Base-by-base conservation (phyloP, 2,329 filamentous ascomycete genomes). In the Penicillium italicum region DNA sequence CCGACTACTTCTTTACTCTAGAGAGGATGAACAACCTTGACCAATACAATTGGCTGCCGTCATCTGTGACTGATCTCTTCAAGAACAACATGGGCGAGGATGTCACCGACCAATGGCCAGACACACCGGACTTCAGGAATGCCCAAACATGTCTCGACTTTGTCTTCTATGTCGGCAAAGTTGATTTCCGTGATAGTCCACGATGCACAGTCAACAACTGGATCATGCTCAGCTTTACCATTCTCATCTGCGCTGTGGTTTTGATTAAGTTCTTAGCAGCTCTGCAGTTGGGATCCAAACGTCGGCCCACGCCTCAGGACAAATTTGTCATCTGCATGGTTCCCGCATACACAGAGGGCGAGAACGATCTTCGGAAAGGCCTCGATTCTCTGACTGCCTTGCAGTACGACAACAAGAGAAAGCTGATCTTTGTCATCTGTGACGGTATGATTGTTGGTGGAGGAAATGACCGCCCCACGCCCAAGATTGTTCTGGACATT, bases 391-490 rank as follows among this genome's bases (percentile, higher is more conserved):
- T 97, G 56, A 97, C 94, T 16, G 91, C 92, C 12, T 82, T 99
- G 16, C 88, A 96, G 64, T 99, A 99, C 66, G 94, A 99, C 68
- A 93, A 99, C 72, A 99, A 99, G 79, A 90, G 94, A 69, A 99
- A 99, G 79, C 82, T 99, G 12, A 80, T 99, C 26, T 85, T 96
- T 62, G 82, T 99, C 59, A 81, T 99, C 61, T 99, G 94, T 69
- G 94, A 99, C 69, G 94, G 94, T 76, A 97, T 99, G 93, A 99
- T 99, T 79, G 95, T 99, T 63, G 94, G 94, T 68, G 92, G 97
- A 77, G 94, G 94, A 69, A 99, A 99, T 75, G 94, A 99, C 72
- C 85, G 91, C 59, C 91, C 94, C 7, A 99, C 94, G 0, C 94
- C 94, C 41, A 86, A 92, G 59, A 99, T 99, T 63, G 92, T 99